Evolutionary conservation across 345 rosid genomes (phyloP).

Genomic region (Acer campestre): DNA sequence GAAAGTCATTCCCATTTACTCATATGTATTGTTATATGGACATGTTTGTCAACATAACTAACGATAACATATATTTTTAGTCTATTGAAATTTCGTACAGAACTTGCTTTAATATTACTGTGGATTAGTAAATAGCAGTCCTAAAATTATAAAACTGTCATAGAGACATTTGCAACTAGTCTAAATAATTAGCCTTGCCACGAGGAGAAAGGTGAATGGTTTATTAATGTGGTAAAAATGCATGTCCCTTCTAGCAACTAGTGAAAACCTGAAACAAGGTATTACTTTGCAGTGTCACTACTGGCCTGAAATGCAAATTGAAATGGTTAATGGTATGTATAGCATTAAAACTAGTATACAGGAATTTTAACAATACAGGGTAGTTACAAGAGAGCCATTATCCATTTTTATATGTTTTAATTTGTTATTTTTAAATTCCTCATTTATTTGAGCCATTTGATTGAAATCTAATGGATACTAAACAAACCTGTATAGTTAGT

Average conservation of each 20-base stretch:
- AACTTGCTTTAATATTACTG: neutral
- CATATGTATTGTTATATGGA: neutral
- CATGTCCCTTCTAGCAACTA: neutral
- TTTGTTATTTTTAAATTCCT: too few relatives aligned
- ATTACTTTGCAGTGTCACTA: too few relatives aligned
- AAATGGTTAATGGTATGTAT: too few relatives aligned
- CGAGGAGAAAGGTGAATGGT: neutral
- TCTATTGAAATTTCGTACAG: neutral
- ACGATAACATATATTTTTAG: neutral
- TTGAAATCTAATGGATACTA: too few relatives aligned
- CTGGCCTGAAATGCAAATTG: too few relatives aligned
- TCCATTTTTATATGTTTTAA: too few relatives aligned
- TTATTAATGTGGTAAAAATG: neutral
- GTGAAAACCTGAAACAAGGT: neutral
- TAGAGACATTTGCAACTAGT: neutral
- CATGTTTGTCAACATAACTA: neutral
- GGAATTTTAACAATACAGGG: too few relatives aligned
- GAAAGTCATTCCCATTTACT: neutral
- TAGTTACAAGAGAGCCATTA: too few relatives aligned
- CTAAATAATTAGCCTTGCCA: neutral
- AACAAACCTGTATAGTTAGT: too few relatives aligned
- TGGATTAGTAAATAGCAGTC: neutral
- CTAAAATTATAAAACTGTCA: neutral
- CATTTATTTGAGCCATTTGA: too few relatives aligned
- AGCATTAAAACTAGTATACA: neutral